Base-by-base conservation (phyloP, 805 yeast species). In the Lachancea fermentati region DNA sequence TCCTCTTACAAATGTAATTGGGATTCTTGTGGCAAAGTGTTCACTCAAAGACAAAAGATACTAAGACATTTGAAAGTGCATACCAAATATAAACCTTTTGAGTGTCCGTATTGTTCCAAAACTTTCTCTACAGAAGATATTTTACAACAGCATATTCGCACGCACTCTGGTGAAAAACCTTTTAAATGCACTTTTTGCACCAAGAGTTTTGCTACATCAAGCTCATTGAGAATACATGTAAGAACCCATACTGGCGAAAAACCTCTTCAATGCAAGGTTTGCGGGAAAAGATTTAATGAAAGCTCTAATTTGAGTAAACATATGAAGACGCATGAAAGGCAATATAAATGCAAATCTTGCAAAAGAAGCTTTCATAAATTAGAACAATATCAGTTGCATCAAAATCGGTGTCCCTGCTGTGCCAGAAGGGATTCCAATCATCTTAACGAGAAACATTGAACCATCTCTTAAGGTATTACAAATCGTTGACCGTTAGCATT, bases 81-180 rank as follows among this genome's bases (percentile, higher is more conserved):
- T 60, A 86, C 97, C 0, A 79, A 81, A 43, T 79, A 82, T 58
- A 79, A 81, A 57, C 97, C 97, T 0, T 83, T 73, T 58, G 68
- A 69, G 43, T 93, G 98, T 63, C 54, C 65, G 0, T 57, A 72
- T 0, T 93, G 98, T 59, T 72, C 76, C 2, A 78, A 80, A 41
- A 58, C 69, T 9, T 88, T 91, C 61, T 85, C 94, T 4, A 85
- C 84, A 32, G 85, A 83, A 36, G 67, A 81, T 24, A 82, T 83
- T 72, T 68, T 93, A 32, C 72, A 73, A 32, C 96, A 87, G 62
- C 98, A 93, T 62, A 61, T 73, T 67, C 68, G 96, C 38, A 79
- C 76, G 2, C 97, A 91, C 59, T 78, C 91, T 1, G 96, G 96
- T 2, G 97, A 88, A 52, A 84, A 79, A 54, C 97, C 97, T 1